Percentiles rank a stretch among this genome's conserved stretches.
These are phyloP conservation scores for Debaryomyces psychrophilus DNA, from an alignment of 1,139 yeast genomes.

Conservation along the genomic window DNA sequence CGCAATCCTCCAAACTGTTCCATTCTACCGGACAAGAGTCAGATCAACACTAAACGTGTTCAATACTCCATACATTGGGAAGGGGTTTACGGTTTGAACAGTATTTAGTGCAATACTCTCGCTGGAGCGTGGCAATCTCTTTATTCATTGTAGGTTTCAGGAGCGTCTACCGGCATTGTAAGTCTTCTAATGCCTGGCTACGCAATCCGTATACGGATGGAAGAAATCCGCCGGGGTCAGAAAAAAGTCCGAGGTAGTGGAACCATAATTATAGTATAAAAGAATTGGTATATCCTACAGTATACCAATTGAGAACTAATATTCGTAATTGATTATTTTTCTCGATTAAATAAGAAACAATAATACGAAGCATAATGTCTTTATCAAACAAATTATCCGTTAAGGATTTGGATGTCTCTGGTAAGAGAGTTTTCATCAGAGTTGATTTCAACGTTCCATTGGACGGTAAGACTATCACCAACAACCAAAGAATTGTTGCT, in stretches of 20 bases:
- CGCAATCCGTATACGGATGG: constrained; percentile 12
- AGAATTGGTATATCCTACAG: constrained; percentile 1
- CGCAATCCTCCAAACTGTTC: constrained; percentile 1
- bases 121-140: too few species aligned
- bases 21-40: constrained; percentile 7
- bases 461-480: constrained; percentile 93
- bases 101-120: background rate
- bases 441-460: constrained; percentile 98
- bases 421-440: constrained; percentile 93
- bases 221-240: constrained; percentile 19
- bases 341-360: constrained; percentile 4
- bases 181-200: background rate
- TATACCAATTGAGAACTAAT: background rate
- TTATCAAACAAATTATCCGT: constrained; percentile 89
- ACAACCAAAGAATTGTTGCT: constrained; percentile 98
- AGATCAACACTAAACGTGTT: background rate
- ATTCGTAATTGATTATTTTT: constrained; percentile 3
- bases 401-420: constrained; percentile 81
- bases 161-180: background rate
- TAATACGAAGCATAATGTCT: constrained; percentile 58
- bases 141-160: background rate
- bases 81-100: background rate
- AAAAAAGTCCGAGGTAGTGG: constrained; percentile 10
- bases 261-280: constrained; percentile 5
- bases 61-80: background rate